These are phyloP conservation scores for Allodekkera sacchari DNA, from an alignment of 805 yeast species.

Conservation along the genomic window DNA sequence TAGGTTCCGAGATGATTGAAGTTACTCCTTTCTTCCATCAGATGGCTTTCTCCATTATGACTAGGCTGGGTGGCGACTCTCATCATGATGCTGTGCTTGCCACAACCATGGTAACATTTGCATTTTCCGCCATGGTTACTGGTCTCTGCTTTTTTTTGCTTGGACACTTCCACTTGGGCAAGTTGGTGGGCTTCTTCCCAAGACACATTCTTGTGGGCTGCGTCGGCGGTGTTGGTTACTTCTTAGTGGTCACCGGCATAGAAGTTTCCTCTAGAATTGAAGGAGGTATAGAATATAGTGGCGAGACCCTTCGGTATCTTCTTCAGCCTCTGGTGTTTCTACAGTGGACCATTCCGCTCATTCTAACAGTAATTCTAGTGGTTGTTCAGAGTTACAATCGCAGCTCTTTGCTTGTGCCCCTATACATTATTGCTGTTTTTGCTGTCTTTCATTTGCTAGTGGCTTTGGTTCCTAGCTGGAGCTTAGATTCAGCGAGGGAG, in stretches of 20 bases:
- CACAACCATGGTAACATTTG: slow-evolving; percentile 82
- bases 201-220: slow-evolving; percentile 94
- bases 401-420: slow-evolving; percentile 70
- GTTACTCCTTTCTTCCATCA: slow-evolving; percentile 97
- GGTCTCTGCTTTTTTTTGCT: slow-evolving; percentile 71
- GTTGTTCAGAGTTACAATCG: slow-evolving; percentile 50
- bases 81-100: slow-evolving; percentile 49
- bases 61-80: slow-evolving; percentile 39
- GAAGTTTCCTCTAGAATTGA: slow-evolving; percentile 84
- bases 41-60: slow-evolving; percentile 72
- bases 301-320: slow-evolving; percentile 43
- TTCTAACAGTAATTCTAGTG: slow-evolving; percentile 53
- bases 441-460: slow-evolving; percentile 61
- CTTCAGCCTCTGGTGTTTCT: slow-evolving; percentile 36
- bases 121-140: slow-evolving; percentile 75
- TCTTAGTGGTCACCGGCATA: slow-evolving; percentile 79
- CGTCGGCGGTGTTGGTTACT: slow-evolving; percentile 97
- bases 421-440: slow-evolving; percentile 68
- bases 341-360: slow-evolving; percentile 67
- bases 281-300: slow-evolving; percentile 60
- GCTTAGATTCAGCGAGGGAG: slow-evolving; percentile 51
- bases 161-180: slow-evolving; percentile 76
- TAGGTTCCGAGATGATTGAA: slow-evolving; percentile 98
- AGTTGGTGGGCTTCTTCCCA: slow-evolving; percentile 90
- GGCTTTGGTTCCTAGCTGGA: slow-evolving; percentile 55